Evolutionary conservation across 805 yeast species (phyloP).

Genomic region (Cyberlindnera sargentensis): DNA sequence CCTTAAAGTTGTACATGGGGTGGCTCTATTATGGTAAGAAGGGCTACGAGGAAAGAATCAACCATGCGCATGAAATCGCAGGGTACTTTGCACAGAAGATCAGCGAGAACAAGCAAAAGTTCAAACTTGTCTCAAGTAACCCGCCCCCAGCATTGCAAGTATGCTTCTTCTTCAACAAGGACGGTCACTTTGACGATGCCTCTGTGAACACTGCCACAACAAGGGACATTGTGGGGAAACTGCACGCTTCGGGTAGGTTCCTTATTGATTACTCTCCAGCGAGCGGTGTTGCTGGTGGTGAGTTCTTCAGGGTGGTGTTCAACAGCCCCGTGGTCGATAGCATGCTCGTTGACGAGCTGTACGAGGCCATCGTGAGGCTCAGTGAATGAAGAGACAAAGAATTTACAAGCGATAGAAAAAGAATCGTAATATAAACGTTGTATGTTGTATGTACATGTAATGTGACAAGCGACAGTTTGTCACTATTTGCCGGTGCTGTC

Average conservation of each 20-base stretch:
- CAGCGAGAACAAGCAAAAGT: conserved; percentile 29
- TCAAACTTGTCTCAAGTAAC: conserved; percentile 45
- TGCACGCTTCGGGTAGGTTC: conserved; percentile 60
- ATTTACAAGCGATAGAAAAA: background rate
- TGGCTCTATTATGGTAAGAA: conserved; percentile 74
- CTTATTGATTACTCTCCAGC: conserved; percentile 76
- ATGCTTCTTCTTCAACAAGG: conserved; percentile 66
- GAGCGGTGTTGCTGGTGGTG: conserved; percentile 53
- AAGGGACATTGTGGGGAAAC: conserved; percentile 49
- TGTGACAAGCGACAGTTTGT: background rate
- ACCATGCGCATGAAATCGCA: conserved; percentile 64
- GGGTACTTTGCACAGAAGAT: conserved; percentile 51
- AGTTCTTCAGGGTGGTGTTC: conserved; percentile 79
- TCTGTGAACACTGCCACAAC: conserved; percentile 48
- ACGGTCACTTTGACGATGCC: conserved; percentile 23
- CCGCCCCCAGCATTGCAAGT: conserved; percentile 80
- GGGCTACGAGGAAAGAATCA: conserved; percentile 61
- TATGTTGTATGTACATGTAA: too few species aligned
- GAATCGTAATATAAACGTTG: background rate
- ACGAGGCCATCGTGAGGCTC: conserved; percentile 30
- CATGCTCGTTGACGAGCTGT: conserved; percentile 37
- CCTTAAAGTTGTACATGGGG: conserved; percentile 67
- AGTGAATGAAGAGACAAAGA: conserved; percentile 20
- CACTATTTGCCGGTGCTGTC: conserved; percentile 42
- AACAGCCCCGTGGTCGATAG: conserved; percentile 56